Evolutionary conservation across 108 stramenopile species (phyloP).

Genomic region (Fragilaria radians): DNA sequence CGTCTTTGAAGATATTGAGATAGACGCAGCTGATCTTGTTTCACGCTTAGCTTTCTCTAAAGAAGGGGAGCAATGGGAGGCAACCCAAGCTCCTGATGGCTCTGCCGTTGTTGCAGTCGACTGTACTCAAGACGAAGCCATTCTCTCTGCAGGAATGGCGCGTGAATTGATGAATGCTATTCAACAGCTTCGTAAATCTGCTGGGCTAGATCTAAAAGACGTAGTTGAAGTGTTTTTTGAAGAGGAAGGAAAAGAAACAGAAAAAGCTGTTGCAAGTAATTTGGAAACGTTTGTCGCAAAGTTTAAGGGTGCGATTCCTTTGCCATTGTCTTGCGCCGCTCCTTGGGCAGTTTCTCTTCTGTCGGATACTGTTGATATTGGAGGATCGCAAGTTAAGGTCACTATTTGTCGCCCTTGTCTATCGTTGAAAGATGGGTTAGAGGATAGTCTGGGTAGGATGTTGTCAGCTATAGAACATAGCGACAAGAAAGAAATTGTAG

Average conservation of each 20-base stretch:
- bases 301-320: constrained; percentile 75
- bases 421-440: constrained; percentile 52
- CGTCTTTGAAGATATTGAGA: constrained; percentile 56
- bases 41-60: constrained; percentile 88
- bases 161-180: constrained; percentile 94
- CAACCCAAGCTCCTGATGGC: constrained; percentile 75
- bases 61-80: constrained; percentile 89
- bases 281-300: constrained; percentile 63
- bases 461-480: constrained; percentile 62
- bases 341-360: constrained; percentile 55
- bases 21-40: constrained; percentile 80
- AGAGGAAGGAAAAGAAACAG: constrained; percentile 57
- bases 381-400: constrained; percentile 61
- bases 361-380: constrained; percentile 66
- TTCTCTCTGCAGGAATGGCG: constrained; percentile 82
- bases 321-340: constrained; percentile 68
- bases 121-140: constrained; percentile 92
- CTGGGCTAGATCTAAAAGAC: constrained; percentile 83
- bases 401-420: constrained; percentile 73
- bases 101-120: constrained; percentile 92
- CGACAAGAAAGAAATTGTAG: constrained; percentile 9
- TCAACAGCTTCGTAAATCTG: constrained; percentile 94
- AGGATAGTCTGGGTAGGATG: constrained; percentile 40
- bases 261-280: constrained; percentile 65
- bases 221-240: constrained; percentile 87